These are phyloP conservation scores for Plasmodium vivax DNA, from an alignment of 169 alveolate genomes.

Conservation along the genomic window DNA sequence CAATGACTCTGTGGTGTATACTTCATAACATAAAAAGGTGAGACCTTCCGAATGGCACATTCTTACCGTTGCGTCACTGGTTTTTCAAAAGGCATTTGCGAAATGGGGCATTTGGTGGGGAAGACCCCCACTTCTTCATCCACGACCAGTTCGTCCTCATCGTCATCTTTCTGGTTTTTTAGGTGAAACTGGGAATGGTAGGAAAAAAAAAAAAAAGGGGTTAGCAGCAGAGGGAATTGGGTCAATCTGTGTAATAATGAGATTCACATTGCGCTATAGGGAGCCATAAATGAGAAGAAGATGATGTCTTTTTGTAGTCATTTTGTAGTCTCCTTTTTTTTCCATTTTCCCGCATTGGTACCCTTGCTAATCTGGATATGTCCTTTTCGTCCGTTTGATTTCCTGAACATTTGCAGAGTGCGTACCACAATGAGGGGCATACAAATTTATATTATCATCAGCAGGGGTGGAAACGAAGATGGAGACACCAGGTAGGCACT, in stretches of 20 bases:
- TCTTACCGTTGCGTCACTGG: slow-evolving; percentile 85
- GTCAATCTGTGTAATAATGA: neutral
- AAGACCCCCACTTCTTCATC: slow-evolving; percentile 80
- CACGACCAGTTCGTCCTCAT: slow-evolving; percentile 79
- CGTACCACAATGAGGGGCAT: neutral
- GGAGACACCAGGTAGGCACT: neutral
- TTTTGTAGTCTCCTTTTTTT: neutral
- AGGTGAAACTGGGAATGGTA: slow-evolving; percentile 35
- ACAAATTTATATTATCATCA: neutral
- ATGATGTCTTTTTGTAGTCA: neutral
- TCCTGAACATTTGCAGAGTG: slow-evolving; percentile 17
- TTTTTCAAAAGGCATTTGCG: slow-evolving; percentile 80
- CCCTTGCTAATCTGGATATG: slow-evolving; percentile 62
- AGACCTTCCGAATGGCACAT: neutral
- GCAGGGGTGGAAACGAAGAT: neutral
- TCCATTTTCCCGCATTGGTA: neutral
- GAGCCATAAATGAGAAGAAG: neutral
- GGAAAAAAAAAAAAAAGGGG: neutral
- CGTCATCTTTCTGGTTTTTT: slow-evolving; percentile 51
- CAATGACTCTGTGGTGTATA: neutral
- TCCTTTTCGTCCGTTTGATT: slow-evolving; percentile 66
- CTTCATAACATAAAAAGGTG: neutral
- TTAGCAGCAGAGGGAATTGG: neutral
- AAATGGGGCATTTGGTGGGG: slow-evolving; percentile 82
- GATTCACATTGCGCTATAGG: neutral